Evolutionary conservation across 495 filamentous ascomycete genomes (phyloP).

Genomic region (Rostrohypoxylon terebratum): DNA sequence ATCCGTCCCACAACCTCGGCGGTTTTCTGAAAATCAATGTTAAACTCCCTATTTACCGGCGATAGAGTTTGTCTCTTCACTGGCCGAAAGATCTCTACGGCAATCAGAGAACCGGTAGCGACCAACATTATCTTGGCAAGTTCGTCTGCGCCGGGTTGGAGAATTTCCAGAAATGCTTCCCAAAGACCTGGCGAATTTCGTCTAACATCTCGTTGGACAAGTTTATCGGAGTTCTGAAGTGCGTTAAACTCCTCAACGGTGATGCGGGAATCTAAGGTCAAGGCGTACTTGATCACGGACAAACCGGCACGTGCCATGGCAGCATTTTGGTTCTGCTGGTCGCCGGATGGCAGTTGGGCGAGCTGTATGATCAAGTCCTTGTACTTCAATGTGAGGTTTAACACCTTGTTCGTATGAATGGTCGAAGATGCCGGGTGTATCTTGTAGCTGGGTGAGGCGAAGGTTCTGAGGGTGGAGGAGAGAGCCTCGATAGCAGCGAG

Average conservation of each 20-base stretch:
- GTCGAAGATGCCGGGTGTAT: slow-evolving; percentile 61
- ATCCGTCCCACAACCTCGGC: slow-evolving; percentile 76
- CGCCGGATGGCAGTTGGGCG: slow-evolving; percentile 52
- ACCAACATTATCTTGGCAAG: slow-evolving; percentile 78
- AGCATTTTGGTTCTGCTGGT: slow-evolving; percentile 52
- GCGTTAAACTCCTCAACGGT: slow-evolving; percentile 77
- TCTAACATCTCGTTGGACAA: slow-evolving; percentile 74
- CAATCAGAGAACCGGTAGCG: slow-evolving; percentile 73
- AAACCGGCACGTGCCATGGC: slow-evolving; percentile 62
- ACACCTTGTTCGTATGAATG: slow-evolving; percentile 63
- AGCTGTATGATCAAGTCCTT: slow-evolving; percentile 58
- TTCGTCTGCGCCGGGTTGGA: slow-evolving; percentile 70
- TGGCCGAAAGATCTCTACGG: slow-evolving; percentile 76
- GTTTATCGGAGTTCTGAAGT: slow-evolving; percentile 63
- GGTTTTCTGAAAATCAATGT: slow-evolving; percentile 75
- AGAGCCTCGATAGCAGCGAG: slow-evolving; percentile 61
- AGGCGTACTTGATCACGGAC: slow-evolving; percentile 74
- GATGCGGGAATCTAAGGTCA: slow-evolving; percentile 80
- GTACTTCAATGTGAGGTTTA: slow-evolving; percentile 62
- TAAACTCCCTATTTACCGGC: slow-evolving; percentile 73
- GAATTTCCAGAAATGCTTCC: slow-evolving; percentile 76
- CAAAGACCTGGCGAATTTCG: slow-evolving; percentile 77
- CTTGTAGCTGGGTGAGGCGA: slow-evolving; percentile 52
- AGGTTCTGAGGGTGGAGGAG: slow-evolving; percentile 58
- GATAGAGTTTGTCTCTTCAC: slow-evolving; percentile 60